Evolutionary conservation across 2,329 filamentous ascomycete species (phyloP).

Genomic region (Aureobasidium sp.): DNA sequence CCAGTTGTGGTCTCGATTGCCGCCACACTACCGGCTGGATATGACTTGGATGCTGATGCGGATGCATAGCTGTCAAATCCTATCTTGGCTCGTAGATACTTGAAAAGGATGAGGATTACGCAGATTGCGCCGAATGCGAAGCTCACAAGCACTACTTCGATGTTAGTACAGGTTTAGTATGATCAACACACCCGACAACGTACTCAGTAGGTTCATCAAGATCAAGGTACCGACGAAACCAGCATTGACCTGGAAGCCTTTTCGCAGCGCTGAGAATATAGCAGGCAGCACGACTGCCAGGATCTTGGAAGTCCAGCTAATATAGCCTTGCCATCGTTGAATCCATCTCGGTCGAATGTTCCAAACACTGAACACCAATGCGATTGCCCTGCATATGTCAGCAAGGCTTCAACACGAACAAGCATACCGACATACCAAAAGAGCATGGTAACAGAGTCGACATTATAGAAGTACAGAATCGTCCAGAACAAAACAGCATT

Average conservation of each 20-base stretch:
- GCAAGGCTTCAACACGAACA: neutral
- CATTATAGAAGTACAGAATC: constrained; percentile 16
- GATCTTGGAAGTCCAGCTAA: constrained; percentile 11
- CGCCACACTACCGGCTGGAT: neutral
- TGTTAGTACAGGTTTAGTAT: neutral
- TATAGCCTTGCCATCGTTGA: neutral
- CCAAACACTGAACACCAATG: constrained; percentile 16
- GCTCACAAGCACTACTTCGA: constrained; percentile 14
- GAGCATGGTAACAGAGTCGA: constrained; percentile 11
- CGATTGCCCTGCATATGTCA: constrained; percentile 13
- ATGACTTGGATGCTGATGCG: constrained; percentile 5
- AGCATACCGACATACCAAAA: constrained; percentile 1
- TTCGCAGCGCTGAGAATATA: constrained; percentile 11
- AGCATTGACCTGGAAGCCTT: constrained; percentile 11
- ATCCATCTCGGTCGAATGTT: constrained; percentile 12
- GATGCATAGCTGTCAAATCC: constrained; percentile 12
- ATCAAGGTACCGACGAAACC: constrained; percentile 10
- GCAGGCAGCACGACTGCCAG: constrained; percentile 14
- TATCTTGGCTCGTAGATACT: constrained; percentile 15
- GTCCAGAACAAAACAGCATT: constrained; percentile 17
- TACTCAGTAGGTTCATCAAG: constrained; percentile 15
- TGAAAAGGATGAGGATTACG: constrained; percentile 16
- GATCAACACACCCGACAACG: neutral
- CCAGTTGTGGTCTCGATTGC: neutral
- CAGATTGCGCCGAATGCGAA: constrained; percentile 16